phyloP scores from a whole-genome alignment of 768 basidiomycete species.

The Butyriboletus loyo region DNA sequence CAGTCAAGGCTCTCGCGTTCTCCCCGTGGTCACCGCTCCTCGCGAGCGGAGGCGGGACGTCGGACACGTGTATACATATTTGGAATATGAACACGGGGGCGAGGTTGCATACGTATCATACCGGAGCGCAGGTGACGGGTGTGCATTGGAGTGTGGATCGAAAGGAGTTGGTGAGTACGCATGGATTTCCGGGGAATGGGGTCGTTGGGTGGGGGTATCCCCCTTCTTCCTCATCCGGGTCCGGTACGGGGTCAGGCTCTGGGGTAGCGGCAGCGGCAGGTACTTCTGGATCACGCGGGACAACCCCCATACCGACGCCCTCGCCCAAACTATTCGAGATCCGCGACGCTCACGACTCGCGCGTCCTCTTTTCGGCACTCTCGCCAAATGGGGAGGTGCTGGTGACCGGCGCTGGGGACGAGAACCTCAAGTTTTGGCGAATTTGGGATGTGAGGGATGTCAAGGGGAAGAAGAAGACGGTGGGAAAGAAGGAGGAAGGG shows the following conservation, averaged over 20 bases:
- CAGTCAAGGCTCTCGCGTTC: constrained; percentile 91
- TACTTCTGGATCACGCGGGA: constrained; percentile 10
- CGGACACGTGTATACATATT: constrained; percentile 85
- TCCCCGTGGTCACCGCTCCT: constrained; percentile 93
- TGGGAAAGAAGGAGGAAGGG: constrained; percentile 35
- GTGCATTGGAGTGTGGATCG: constrained; percentile 83
- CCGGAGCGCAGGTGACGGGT: constrained; percentile 89
- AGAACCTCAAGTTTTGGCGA: constrained; percentile 96
- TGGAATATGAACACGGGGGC: constrained; percentile 94
- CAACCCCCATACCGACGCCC: constrained; percentile 13
- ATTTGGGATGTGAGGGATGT: constrained; percentile 63
- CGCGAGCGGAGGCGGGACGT: constrained; percentile 92
- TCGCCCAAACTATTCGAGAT: constrained; percentile 46
- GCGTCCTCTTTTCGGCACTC: constrained; percentile 82
- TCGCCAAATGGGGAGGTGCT: constrained; percentile 90
- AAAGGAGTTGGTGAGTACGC: constrained; percentile 89
- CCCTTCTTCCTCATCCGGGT: constrained; percentile 23
- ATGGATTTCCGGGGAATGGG: constrained; percentile 89
- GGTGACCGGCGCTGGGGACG: constrained; percentile 89
- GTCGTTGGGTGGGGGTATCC: constrained; percentile 87
- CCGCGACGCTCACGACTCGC: constrained; percentile 87
- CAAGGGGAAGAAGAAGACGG: constrained; percentile 32
- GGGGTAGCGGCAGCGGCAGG: constrained; percentile 32
- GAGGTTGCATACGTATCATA: constrained; percentile 80
- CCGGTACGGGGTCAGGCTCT: constrained; percentile 59